These are phyloP conservation scores for Combretum micranthum DNA, from an alignment of 345 rosid genomes.

Conservation along the genomic window DNA sequence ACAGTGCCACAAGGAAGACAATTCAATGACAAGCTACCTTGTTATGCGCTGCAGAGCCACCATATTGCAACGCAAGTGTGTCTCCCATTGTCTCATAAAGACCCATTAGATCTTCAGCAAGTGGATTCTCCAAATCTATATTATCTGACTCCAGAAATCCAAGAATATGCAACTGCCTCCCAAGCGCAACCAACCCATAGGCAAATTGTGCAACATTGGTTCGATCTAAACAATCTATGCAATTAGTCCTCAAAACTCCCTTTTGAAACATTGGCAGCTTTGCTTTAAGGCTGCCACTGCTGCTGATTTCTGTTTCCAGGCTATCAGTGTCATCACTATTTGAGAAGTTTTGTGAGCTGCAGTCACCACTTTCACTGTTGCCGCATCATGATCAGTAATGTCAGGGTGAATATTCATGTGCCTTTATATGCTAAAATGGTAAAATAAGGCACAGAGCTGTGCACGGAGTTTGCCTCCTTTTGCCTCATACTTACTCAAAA, in stretches of 20 bases:
- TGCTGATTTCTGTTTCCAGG: slow-evolving; percentile 22
- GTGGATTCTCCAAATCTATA: slow-evolving; percentile 62
- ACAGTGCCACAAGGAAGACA: not conserved
- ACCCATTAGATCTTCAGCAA: slow-evolving; percentile 75
- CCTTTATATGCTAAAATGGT: too few relatives aligned
- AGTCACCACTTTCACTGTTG: slow-evolving; percentile 27
- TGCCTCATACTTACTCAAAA: slow-evolving; percentile 50
- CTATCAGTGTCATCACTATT: slow-evolving; percentile 27
- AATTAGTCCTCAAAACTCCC: slow-evolving; percentile 89
- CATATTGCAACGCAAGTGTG: slow-evolving; percentile 94
- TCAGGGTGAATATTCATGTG: not conserved
- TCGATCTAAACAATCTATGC: slow-evolving; percentile 97
- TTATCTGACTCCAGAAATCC: slow-evolving; percentile 45
- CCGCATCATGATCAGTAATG: slow-evolving; percentile 24
- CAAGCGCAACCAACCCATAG: slow-evolving; percentile 83
- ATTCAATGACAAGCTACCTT: slow-evolving; percentile 40
- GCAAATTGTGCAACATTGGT: slow-evolving; percentile 97
- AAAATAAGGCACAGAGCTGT: too few relatives aligned
- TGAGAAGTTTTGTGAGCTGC: slow-evolving; percentile 19
- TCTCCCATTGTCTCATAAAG: slow-evolving; percentile 94
- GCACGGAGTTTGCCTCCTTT: too few relatives aligned
- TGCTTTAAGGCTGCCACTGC: slow-evolving; percentile 19
- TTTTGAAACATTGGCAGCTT: slow-evolving; percentile 58
- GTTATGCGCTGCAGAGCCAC: slow-evolving; percentile 98
- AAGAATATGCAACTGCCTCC: slow-evolving; percentile 66